These are phyloP conservation scores for Globisporangium cederbergense DNA, from an alignment of 352 stramenopile genomes.

Conservation along the genomic window DNA sequence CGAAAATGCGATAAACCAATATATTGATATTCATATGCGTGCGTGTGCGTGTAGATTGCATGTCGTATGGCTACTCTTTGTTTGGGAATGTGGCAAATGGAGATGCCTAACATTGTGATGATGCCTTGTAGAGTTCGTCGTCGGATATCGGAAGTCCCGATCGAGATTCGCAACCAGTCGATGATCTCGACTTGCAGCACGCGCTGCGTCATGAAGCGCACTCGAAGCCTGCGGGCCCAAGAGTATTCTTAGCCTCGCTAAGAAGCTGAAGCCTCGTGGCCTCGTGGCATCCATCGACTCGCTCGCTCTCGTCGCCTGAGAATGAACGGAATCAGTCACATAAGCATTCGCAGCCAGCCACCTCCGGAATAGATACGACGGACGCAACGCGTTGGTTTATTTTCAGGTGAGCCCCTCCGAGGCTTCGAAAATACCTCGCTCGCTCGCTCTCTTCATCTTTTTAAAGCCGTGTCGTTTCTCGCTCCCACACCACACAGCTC, in stretches of 20 bases:
- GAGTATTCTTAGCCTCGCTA: constrained; percentile 8
- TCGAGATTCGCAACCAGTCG: not conserved
- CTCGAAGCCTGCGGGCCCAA: not conserved
- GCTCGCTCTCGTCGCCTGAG: not conserved
- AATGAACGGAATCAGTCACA: too few species aligned
- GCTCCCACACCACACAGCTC: not conserved
- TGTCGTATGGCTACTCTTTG: not conserved
- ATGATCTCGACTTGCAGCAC: not conserved
- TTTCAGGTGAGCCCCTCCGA: not conserved
- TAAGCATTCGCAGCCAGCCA: not conserved
- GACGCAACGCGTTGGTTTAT: not conserved
- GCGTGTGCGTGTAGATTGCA: not conserved
- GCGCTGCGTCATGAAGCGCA: not conserved
- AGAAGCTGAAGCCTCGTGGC: constrained; percentile 4
- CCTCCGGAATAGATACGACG: not conserved
- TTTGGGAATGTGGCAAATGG: not conserved
- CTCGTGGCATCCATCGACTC: not conserved
- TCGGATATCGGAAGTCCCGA: not conserved
- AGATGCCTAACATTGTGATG: not conserved
- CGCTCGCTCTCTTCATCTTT: not conserved
- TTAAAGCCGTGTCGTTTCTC: constrained; percentile 4
- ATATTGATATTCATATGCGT: constrained; percentile 11
- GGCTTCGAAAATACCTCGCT: too few species aligned
- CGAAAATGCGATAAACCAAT: constrained; percentile 11
- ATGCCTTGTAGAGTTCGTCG: not conserved